phyloP scores from a whole-genome alignment of 305 asterid genomes.

The Fraxinus nigra region DNA sequence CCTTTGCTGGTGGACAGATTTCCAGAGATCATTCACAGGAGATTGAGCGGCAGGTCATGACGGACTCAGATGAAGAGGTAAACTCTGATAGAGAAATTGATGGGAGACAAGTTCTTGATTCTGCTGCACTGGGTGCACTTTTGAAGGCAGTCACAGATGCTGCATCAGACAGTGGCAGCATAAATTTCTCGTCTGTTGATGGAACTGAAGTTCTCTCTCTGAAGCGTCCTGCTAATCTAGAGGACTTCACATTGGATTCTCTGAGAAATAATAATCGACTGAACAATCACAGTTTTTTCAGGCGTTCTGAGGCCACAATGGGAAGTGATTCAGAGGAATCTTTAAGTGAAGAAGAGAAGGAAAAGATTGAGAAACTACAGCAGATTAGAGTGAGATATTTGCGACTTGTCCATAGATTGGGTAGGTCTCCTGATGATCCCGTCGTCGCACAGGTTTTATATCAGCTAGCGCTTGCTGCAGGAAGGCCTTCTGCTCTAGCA shows the following conservation, averaged over 20 bases:
- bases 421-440: constrained; percentile 44
- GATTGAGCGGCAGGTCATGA: constrained; percentile 31
- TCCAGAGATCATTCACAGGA: constrained; percentile 31
- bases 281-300: neutral
- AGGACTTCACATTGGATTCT: constrained; percentile 25
- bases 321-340: constrained; percentile 28
- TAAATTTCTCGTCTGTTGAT: constrained; percentile 29
- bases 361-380: constrained; percentile 42
- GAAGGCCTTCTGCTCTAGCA: constrained; percentile 28
- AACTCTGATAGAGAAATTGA: constrained; percentile 30
- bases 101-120: constrained; percentile 24
- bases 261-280: constrained; percentile 24
- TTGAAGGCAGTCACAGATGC: constrained; percentile 26
- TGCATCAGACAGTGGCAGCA: constrained; percentile 24
- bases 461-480: constrained; percentile 42
- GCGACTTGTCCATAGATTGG: constrained; percentile 46
- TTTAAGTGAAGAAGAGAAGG: constrained; percentile 38
- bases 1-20: constrained; percentile 26
- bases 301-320: neutral
- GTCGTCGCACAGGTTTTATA: constrained; percentile 42
- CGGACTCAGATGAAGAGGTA: constrained; percentile 30
- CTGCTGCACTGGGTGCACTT: constrained; percentile 25
- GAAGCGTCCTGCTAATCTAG: constrained; percentile 19
- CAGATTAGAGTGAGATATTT: constrained; percentile 44
- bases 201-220: constrained; percentile 17